Evolutionary conservation across 2,329 filamentous ascomycete genomes (phyloP).

Genomic region (Colletotrichum tofieldiae): DNA sequence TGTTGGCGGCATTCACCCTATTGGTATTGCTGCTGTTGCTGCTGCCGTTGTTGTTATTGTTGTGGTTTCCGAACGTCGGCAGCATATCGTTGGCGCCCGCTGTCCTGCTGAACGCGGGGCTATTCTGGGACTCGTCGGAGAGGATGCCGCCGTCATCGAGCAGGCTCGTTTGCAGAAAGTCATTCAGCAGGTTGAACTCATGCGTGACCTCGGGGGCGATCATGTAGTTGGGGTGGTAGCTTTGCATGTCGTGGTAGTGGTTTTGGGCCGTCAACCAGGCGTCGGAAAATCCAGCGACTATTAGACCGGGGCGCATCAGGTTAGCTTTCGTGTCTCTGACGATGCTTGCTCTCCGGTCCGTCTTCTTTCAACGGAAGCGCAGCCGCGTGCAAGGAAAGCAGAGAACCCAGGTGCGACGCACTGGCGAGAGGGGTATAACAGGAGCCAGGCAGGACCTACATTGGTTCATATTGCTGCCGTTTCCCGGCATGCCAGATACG

Average conservation of each 20-base stretch:
- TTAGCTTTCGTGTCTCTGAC: slow-evolving; percentile 18
- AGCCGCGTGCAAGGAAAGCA: slow-evolving; percentile 41
- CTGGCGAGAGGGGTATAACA: slow-evolving; percentile 32
- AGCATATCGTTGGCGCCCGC: slow-evolving; percentile 64
- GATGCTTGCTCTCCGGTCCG: not conserved
- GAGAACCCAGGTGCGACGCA: slow-evolving; percentile 19
- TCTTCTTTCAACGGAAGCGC: slow-evolving; percentile 10
- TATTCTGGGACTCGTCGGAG: slow-evolving; percentile 76
- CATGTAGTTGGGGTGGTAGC: slow-evolving; percentile 94
- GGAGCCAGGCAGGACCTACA: slow-evolving; percentile 71
- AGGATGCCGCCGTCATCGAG: slow-evolving; percentile 86
- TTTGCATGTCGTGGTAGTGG: slow-evolving; percentile 94
- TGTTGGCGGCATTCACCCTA: slow-evolving; percentile 45
- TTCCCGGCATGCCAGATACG: slow-evolving; percentile 72
- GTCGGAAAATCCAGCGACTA: slow-evolving; percentile 85
- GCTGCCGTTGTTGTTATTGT: slow-evolving; percentile 35
- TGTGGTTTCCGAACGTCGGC: slow-evolving; percentile 64
- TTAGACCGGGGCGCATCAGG: slow-evolving; percentile 14
- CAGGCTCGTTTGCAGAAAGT: slow-evolving; percentile 93
- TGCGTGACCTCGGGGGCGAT: slow-evolving; percentile 93
- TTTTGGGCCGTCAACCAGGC: slow-evolving; percentile 86
- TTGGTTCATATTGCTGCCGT: slow-evolving; percentile 76
- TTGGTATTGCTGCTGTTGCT: slow-evolving; percentile 42
- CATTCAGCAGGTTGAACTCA: slow-evolving; percentile 96
- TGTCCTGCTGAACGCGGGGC: slow-evolving; percentile 57